Percentiles rank a stretch among this genome's conserved stretches.
Evolutionary conservation across 192 early-diverging fungal genomes (phyloP).

Genomic region (Umbelopsis vinacea): DNA sequence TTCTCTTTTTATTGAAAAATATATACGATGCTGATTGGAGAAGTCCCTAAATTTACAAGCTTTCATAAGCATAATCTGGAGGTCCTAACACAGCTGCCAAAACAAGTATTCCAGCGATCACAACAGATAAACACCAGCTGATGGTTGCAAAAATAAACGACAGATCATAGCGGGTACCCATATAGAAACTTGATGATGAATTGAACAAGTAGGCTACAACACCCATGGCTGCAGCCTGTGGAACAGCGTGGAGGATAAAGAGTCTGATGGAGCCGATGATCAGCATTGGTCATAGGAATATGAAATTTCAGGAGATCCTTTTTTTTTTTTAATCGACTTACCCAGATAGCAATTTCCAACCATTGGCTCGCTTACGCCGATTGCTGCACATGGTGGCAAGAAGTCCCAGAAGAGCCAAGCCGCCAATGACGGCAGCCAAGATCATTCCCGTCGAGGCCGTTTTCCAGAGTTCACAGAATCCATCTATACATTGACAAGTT

Average conservation of each 20-base stretch:
- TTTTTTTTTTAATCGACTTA: conserved; percentile 16
- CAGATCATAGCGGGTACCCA: conserved; percentile 39
- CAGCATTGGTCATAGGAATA: background rate
- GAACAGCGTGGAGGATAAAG: conserved; percentile 28
- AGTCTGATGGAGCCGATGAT: background rate
- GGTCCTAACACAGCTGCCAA: conserved; percentile 34
- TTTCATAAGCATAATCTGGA: conserved; percentile 38
- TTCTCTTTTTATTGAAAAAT: background rate
- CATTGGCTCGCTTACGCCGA: conserved; percentile 32
- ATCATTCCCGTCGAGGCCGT: conserved; percentile 37
- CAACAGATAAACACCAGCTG: conserved; percentile 33
- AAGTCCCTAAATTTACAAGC: conserved; percentile 7
- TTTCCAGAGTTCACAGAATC: conserved; percentile 42
- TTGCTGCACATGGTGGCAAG: conserved; percentile 37
- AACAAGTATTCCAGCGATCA: conserved; percentile 30
- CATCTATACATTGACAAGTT: conserved; percentile 24
- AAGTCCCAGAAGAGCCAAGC: conserved; percentile 28
- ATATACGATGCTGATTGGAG: background rate
- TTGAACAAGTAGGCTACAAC: conserved; percentile 40
- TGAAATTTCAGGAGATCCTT: background rate
- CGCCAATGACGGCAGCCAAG: conserved; percentile 35
- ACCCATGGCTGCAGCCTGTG: conserved; percentile 40
- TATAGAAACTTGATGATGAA: conserved; percentile 31
- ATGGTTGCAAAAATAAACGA: conserved; percentile 39
- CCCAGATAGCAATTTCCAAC: conserved; percentile 33